Evolutionary conservation across 2,329 filamentous ascomycete genomes (phyloP), one percentile per base, ranked within the genome.

Genomic region (Chaetomiaceae sp.): DNA sequence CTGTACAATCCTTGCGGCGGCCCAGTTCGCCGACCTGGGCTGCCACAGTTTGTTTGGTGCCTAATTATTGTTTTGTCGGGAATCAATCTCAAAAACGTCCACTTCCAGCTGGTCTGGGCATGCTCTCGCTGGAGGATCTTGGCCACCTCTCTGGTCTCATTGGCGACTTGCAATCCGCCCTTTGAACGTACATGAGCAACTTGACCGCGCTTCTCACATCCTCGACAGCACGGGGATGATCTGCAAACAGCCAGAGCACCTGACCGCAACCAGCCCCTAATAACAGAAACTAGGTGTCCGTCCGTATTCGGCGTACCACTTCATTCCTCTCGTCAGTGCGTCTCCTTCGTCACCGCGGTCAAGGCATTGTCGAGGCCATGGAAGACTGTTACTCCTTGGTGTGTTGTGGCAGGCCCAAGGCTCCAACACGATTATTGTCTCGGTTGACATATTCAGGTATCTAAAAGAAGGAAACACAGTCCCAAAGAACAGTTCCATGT

Each of bases 1-100:
- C n/a, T n/a, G n/a, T n/a, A n/a, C n/a, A n/a, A n/a, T n/a, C n/a
- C n/a, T n/a, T n/a, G n/a, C 48, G 18, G 48, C 48, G 3, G 48
- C 48, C 20, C 40, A 51, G 34, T 33, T 51, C 27, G 32, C 27
- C 23, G 40, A 45, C 16, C 13, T 51, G 23, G 40, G 23, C 16
- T 45, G 48, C 33, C 18, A 40, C 30, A 44, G 40, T 32, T 25
- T 51, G n/a, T 43, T 36, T 30, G 32, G 32, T 4, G 3, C 38
- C 20, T n/a, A n/a, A n/a, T n/a, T 45, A 45, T 20, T 41, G 48
- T 23, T 51, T 51, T 38, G 9, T 45, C 40, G 38, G 46, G 20
- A n/a, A n/a, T n/a, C n/a, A 29, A 45, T 23, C 40, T 51, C 30
- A 37, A 38, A 16, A 40, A 51, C 45, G 48, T n/a, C n/a, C n/a